Base-by-base conservation (phyloP, 768 basidiomycete genomes). In the Leucogyrophana mollusca region DNA sequence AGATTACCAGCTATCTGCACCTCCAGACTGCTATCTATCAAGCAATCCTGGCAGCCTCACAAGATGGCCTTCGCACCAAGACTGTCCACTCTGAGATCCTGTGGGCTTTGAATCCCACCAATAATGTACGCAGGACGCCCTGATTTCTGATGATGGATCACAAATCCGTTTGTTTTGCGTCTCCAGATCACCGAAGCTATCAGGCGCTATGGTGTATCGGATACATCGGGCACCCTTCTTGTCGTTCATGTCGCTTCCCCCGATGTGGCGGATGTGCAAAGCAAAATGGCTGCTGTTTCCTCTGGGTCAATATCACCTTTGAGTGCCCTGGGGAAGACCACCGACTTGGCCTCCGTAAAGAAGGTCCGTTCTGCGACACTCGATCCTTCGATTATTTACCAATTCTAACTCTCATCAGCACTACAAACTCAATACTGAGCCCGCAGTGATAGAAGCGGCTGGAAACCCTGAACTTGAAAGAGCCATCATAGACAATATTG, bases 31-130 rank as follows among this genome's bases (percentile, higher is more conserved):
- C 91, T 0, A 77, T 94, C 9, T 75, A 86, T 44, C 89, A 92
- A 55, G 85, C 92, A 1, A 70, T 91, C n/a, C 68, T 94, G 9
- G 80, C 91, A 0, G 73, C 79, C 22, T 62, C 77, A 3, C 77
- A 84, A 34, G 73, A 70, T 17, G 58, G 69, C 1, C 70, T 95
- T 46, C 76, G 85, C 38, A 94, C 94, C 1, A 90, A 87, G 68
- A 91, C 92, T 1, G 68, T 94, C 0, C 94, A 97, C 60, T 92
- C 92, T 0, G 94, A 98, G 64, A 77, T 97, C 41, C 72, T 97
- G n/a, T 93, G 87, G 75, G 69, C 79, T 17, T 71, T 97, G 39
- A 91, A 88, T 53, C 92, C 93, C 2, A 90, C 83, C 4, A 89
- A 90, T 53, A 96, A 94, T 60, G 91, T 90, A 44, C 39, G 73